phyloP scores from a whole-genome alignment of 371 early-diverging fungal species.

The Amoeboaphelidium protococcarum region DNA sequence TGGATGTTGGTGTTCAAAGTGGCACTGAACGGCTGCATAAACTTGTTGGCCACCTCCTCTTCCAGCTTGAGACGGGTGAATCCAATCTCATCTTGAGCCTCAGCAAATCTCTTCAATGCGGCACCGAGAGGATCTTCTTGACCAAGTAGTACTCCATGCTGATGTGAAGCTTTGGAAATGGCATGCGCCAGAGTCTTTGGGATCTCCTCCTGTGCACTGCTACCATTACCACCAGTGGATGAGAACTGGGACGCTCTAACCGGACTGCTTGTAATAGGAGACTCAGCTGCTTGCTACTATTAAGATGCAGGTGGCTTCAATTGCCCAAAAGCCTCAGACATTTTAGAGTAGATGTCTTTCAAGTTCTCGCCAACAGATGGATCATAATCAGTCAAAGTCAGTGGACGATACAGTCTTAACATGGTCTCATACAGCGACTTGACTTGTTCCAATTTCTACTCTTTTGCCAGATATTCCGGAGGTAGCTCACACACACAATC shows the following conservation, averaged over 20 bases:
- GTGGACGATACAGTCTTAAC: not conserved
- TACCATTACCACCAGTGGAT: too few relatives aligned
- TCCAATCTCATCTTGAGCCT: not conserved
- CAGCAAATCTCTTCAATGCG: not conserved
- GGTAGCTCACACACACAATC: not conserved
- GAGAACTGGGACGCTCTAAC: too few relatives aligned
- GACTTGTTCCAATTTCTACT: not conserved
- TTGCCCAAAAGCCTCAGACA: too few relatives aligned
- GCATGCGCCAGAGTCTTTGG: not conserved
- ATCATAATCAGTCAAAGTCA: not conserved
- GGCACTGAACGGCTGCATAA: not conserved
- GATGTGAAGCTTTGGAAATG: not conserved
- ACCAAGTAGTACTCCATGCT: not conserved
- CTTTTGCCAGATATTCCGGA: not conserved
- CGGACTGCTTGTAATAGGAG: too few relatives aligned
- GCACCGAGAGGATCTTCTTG: not conserved
- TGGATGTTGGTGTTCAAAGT: not conserved
- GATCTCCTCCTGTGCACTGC: too few relatives aligned
- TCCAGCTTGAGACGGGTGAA: not conserved
- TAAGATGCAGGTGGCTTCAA: too few relatives aligned
- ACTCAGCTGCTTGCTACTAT: too few relatives aligned
- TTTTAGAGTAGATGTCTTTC: not conserved
- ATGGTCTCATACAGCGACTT: not conserved
- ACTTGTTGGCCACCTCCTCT: not conserved
- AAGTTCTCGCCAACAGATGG: not conserved